These are phyloP conservation scores for Truncatella angustata DNA, from an alignment of 2,329 filamentous ascomycete species.

Conservation along the genomic window DNA sequence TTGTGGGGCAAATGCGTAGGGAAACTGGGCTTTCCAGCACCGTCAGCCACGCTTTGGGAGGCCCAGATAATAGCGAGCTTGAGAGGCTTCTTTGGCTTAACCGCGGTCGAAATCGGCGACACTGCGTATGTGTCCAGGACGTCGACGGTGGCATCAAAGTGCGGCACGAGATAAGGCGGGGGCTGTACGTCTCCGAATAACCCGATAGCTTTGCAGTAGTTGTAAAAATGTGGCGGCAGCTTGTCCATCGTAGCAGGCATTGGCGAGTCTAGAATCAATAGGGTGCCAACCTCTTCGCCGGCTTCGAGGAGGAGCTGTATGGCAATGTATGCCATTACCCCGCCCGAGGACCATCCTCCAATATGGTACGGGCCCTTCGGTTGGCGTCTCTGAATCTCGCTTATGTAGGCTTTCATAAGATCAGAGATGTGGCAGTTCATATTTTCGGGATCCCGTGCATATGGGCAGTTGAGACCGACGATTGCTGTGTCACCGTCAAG, in stretches of 20 bases:
- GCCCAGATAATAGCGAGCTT: too few species aligned
- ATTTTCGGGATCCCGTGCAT: constrained; percentile 27
- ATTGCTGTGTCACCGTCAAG: constrained; percentile 30
- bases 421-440: constrained; percentile 32
- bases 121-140: not conserved
- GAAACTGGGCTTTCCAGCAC: not conserved
- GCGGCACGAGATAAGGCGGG: constrained; percentile 4
- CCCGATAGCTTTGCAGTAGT: constrained; percentile 45
- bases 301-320: constrained; percentile 35
- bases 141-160: constrained; percentile 5
- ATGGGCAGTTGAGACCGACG: constrained; percentile 40
- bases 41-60: not conserved
- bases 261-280: constrained; percentile 42
- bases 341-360: constrained; percentile 54
- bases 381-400: constrained; percentile 44
- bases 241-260: constrained; percentile 43
- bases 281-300: constrained; percentile 33
- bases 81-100: not conserved
- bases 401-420: constrained; percentile 35
- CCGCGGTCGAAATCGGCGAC: not conserved
- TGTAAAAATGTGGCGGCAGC: constrained; percentile 45
- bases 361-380: constrained; percentile 45
- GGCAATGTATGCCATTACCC: constrained; percentile 46
- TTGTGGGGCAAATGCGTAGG: too few species aligned
- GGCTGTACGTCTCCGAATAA: constrained; percentile 32